Percentiles rank a stretch among this genome's conserved stretches.
Evolutionary conservation across 73 alveolate species (phyloP).

Genomic region (Uronychia setigera): DNA sequence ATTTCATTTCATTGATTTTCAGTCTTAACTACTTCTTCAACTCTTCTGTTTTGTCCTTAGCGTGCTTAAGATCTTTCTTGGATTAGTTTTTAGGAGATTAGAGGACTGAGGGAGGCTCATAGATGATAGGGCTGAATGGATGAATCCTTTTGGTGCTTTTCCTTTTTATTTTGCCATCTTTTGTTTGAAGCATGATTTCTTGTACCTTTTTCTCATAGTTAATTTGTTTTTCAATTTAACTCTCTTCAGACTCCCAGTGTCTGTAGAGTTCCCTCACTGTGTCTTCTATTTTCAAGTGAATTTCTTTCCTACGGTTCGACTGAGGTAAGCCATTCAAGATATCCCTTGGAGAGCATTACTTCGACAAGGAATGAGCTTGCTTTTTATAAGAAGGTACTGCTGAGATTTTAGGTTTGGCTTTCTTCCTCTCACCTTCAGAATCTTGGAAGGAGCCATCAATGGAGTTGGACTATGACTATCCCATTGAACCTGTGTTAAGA

Average conservation of each 20-base stretch:
- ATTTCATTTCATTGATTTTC: not conserved
- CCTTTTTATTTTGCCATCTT: not conserved
- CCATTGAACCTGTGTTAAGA: too few species aligned
- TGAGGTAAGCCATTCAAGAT: not conserved
- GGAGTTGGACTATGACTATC: too few species aligned
- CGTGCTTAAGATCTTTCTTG: too few species aligned
- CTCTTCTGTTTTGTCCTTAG: too few species aligned
- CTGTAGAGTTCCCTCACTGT: not conserved
- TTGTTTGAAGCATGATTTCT: not conserved
- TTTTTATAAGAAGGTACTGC: not conserved
- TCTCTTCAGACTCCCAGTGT: not conserved
- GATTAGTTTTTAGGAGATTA: not conserved
- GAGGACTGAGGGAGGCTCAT: not conserved
- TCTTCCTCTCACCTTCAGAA: too few species aligned
- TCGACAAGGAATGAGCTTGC: not conserved
- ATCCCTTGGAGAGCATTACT: not conserved
- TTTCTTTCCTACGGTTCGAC: not conserved
- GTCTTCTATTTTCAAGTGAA: not conserved
- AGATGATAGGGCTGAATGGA: too few species aligned
- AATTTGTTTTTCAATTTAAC: too few species aligned
- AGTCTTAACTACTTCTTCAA: not conserved
- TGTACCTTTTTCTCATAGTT: not conserved
- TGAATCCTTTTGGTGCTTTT: not conserved
- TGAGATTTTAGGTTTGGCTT: too few species aligned
- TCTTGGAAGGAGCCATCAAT: too few species aligned